Percentiles rank a stretch among this genome's conserved stretches.
Conservation (phyloP, 805 yeast species). For the Grigorovia yakushimaensis region DNA sequence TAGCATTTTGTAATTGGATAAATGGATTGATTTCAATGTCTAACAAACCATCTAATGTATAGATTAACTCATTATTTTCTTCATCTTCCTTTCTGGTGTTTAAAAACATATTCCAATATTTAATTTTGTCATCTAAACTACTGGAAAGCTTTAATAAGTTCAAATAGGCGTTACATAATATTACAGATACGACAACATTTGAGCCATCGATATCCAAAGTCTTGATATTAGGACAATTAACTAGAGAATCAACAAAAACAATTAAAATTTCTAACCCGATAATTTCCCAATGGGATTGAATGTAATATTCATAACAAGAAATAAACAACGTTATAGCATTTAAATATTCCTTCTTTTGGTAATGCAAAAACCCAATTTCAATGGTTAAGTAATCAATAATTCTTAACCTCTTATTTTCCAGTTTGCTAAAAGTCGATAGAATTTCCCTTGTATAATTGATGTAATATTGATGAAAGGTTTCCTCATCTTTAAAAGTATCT, state of each 20-base stretch:
- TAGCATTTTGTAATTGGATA: constrained; percentile 9
- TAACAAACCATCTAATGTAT: constrained; percentile 20
- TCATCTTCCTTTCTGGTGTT: constrained; percentile 7
- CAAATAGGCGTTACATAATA: constrained; percentile 24
- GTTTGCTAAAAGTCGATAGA: constrained; percentile 11
- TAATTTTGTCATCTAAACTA: constrained; percentile 9
- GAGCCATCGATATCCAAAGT: constrained; percentile 19
- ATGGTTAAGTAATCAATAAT: constrained; percentile 65
- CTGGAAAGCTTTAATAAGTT: constrained; percentile 18
- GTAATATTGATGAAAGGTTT: constrained; percentile 30
- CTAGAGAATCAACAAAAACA: constrained; percentile 60
- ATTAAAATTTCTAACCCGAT: constrained; percentile 60
- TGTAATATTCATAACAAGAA: constrained; percentile 60
- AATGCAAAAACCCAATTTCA: constrained; percentile 67
- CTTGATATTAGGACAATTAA: constrained; percentile 14
- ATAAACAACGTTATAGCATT: constrained; percentile 55
- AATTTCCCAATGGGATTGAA: constrained; percentile 61
- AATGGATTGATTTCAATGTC: constrained; percentile 5
- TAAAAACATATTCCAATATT: constrained; percentile 24
- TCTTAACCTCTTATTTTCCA: constrained; percentile 37
- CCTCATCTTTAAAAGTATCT: constrained; percentile 14
- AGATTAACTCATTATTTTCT: constrained; percentile 11
- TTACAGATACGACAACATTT: constrained; percentile 16
- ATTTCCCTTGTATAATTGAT: constrained; percentile 41
- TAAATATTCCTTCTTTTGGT: constrained; percentile 44